These are phyloP conservation scores for Chrysanthemum lavandulifolium DNA, from an alignment of 129 eudicot genomes.

Conservation along the genomic window DNA sequence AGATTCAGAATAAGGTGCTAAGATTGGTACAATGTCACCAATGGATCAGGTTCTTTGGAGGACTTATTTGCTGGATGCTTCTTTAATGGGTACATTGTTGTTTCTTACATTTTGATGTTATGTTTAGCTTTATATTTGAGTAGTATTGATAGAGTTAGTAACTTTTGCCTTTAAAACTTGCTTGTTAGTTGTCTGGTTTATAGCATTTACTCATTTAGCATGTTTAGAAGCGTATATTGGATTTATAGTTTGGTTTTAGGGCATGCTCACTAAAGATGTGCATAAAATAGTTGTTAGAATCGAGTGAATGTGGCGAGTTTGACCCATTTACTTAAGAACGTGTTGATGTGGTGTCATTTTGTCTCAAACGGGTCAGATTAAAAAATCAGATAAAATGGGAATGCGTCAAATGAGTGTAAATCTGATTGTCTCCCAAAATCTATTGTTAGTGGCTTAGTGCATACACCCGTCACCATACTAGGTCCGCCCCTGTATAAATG, in stretches of 20 bases:
- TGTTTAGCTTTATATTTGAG: not conserved
- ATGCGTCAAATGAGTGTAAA: no score
- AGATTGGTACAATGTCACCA: conserved; percentile 95
- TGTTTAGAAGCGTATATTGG: not conserved
- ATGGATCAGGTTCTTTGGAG: conserved; percentile 99
- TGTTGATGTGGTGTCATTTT: not conserved
- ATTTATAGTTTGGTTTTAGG: not conserved
- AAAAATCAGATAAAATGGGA: no score
- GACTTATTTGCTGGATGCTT: conserved; percentile 92
- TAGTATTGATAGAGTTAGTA: not conserved
- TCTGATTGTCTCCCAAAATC: no score
- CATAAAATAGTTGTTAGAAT: not conserved
- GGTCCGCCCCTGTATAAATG: no score
- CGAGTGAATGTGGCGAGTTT: not conserved
- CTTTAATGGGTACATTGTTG: conserved; percentile 69
- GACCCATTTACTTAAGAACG: not conserved
- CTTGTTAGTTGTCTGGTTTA: not conserved
- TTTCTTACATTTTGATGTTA: conserved; percentile 9
- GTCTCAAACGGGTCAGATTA: no score
- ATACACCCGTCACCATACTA: no score
- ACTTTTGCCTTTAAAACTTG: not conserved
- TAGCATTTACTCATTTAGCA: not conserved
- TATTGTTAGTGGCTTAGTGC: no score
- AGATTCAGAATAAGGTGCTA: conserved; percentile 93
- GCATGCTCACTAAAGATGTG: not conserved